These are phyloP conservation scores for Aspergillus intermedius DNA, from an alignment of 2,329 filamentous ascomycete species.

Conservation along the genomic window DNA sequence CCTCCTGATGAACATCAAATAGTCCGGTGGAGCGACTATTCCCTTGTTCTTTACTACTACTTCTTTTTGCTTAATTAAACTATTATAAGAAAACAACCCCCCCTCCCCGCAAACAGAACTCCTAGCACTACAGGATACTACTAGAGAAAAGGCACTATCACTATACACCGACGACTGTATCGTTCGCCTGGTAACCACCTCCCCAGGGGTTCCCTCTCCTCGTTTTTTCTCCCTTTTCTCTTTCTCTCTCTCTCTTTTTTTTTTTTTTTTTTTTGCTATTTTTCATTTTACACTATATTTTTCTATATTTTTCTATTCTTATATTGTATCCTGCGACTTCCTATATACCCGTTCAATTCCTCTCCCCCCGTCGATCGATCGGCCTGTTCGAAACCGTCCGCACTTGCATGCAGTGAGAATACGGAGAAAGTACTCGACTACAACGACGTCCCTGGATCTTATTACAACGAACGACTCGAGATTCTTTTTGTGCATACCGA, in stretches of 20 bases:
- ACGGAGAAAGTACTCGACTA: too few relatives aligned
- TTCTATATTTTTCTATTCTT: background rate
- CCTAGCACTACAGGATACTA: background rate
- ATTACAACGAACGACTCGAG: background rate
- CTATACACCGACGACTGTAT: background rate
- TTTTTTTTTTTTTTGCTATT: conserved; percentile 6
- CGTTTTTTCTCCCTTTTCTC: conserved; percentile 1
- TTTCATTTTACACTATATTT: conserved; percentile 5
- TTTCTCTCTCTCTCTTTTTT: conserved; percentile 7
- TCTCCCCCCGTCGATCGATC: background rate
- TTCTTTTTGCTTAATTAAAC: background rate
- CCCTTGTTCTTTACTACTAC: background rate
- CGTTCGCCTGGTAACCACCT: conserved; percentile 29
- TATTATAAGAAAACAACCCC: background rate
- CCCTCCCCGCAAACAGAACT: background rate
- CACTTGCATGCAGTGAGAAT: too few relatives aligned
- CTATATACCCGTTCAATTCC: background rate
- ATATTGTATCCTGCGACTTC: background rate
- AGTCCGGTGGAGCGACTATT: background rate
- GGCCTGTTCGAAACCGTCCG: too few relatives aligned
- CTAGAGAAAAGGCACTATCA: background rate
- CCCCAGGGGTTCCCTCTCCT: conserved; percentile 6
- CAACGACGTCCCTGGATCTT: background rate
- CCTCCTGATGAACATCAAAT: background rate
- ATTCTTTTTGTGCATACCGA: background rate